These are phyloP conservation scores for Candida qinlingensis DNA, from an alignment of 805 yeast species.

Conservation along the genomic window DNA sequence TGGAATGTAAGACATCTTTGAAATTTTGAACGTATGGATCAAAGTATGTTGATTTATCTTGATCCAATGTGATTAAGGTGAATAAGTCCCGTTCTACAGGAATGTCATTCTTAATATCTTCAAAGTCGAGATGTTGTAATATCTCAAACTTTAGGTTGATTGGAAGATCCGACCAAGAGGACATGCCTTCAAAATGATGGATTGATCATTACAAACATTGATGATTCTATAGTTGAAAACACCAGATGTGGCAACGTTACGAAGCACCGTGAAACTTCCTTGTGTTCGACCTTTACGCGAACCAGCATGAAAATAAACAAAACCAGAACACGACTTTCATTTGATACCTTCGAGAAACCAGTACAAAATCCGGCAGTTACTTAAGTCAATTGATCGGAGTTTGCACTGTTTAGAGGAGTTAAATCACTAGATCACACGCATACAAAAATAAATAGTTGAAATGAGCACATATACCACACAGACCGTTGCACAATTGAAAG, in stretches of 20 bases:
- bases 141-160: not conserved
- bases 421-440: not conserved
- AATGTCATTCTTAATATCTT: not conserved
- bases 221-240: too few relatives aligned
- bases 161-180: not conserved
- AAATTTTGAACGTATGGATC: not conserved
- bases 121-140: not conserved
- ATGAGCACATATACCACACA: conserved; percentile 43
- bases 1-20: not conserved
- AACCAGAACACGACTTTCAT: not conserved
- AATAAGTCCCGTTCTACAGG: not conserved
- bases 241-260: not conserved
- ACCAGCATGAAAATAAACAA: too few relatives aligned
- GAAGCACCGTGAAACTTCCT: not conserved
- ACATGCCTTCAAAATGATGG: too few relatives aligned
- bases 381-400: too few relatives aligned
- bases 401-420: not conserved
- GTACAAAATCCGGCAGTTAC: not conserved
- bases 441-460: too few relatives aligned
- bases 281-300: not conserved
- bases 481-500: conserved; percentile 83
- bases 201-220: too few relatives aligned
- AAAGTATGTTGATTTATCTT: not conserved
- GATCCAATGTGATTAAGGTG: not conserved
- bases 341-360: not conserved